phyloP scores from a whole-genome alignment of 192 early-diverging fungal species.

The Linnemannia exigua region DNA sequence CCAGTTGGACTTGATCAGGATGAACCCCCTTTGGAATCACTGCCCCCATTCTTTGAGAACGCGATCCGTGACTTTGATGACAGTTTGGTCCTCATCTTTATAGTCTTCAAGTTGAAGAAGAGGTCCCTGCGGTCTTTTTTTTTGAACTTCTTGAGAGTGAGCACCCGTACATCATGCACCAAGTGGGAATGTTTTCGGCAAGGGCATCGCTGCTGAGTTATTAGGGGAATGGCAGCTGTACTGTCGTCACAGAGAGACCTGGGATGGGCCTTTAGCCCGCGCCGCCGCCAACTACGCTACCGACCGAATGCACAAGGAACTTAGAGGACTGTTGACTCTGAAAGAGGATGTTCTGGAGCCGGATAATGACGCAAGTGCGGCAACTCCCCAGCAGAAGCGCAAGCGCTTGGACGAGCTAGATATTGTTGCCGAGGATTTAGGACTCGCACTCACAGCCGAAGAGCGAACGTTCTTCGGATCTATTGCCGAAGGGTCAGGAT shows the following conservation, averaged over 20 bases:
- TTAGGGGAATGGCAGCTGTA: not conserved
- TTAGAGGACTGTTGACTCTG: not conserved
- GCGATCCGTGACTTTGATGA: not conserved
- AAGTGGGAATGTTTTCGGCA: not conserved
- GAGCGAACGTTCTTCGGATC: not conserved
- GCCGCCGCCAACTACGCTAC: slow-evolving; percentile 5
- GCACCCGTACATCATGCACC: not conserved
- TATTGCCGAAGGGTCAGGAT: not conserved
- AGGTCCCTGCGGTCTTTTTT: not conserved
- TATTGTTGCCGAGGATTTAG: not conserved
- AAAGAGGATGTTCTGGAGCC: not conserved
- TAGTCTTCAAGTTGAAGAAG: not conserved
- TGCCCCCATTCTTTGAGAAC: not conserved
- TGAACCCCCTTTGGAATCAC: not conserved
- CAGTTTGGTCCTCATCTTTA: not conserved
- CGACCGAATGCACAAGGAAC: not conserved
- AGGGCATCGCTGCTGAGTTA: slow-evolving; percentile 4
- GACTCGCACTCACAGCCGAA: slow-evolving; percentile 5
- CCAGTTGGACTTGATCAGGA: not conserved
- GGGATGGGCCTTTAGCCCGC: not conserved
- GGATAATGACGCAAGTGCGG: not conserved
- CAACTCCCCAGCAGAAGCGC: not conserved
- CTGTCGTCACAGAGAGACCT: not conserved
- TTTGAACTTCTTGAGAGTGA: not conserved
- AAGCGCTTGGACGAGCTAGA: slow-evolving; percentile 5